Evolutionary conservation across 306 rosid species (phyloP).

Genomic region (Prunus salicina): DNA sequence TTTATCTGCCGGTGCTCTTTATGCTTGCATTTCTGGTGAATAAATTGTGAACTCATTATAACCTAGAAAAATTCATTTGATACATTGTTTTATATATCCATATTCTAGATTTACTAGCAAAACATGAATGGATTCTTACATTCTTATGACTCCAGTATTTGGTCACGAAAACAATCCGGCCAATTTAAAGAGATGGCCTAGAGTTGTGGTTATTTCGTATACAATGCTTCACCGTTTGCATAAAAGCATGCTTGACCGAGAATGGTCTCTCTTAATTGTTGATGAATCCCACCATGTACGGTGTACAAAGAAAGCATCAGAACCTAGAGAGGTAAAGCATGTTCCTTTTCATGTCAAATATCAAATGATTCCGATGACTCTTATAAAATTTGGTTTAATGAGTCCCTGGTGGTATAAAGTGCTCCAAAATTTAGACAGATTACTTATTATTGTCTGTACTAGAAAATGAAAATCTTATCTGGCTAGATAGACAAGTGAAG

Average conservation of each 20-base stretch:
- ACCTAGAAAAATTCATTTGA: neutral
- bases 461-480: neutral
- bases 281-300: constrained; percentile 97
- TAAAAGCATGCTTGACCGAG: constrained; percentile 72
- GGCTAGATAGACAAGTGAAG: neutral
- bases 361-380: neutral
- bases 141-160: constrained; percentile 57
- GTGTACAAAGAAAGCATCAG: constrained; percentile 70
- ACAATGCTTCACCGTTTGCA: constrained; percentile 87
- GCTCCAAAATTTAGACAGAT: neutral
- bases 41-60: constrained; percentile 3
- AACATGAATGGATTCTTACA: neutral
- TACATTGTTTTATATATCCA: neutral
- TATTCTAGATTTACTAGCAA: neutral
- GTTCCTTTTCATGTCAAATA: constrained; percentile 15
- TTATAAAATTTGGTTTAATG: neutral
- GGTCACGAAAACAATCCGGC: constrained; percentile 86
- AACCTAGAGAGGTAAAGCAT: constrained; percentile 73
- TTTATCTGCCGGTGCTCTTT: neutral
- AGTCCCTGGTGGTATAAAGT: neutral
- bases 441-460: neutral
- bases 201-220: constrained; percentile 85
- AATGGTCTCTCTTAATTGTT: constrained; percentile 83
- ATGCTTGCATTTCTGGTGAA: neutral
- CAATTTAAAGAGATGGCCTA: constrained; percentile 64